Evolutionary conservation across 2,329 filamentous ascomycete genomes (phyloP), one percentile per base, ranked within the genome.

Genomic region (Epichloe glyceriae): DNA sequence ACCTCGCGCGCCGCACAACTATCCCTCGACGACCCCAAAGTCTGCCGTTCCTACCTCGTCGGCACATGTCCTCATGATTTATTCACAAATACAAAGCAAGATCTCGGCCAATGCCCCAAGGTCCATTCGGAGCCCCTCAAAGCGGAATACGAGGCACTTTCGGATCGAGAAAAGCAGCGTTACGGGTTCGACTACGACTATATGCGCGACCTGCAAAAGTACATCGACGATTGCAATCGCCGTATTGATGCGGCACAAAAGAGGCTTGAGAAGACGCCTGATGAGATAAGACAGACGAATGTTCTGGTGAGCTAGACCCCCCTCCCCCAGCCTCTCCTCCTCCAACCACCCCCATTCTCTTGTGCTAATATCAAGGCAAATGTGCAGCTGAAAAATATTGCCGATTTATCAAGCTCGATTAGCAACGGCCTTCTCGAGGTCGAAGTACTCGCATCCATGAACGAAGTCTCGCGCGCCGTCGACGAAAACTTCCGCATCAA

Each of bases 21-120:
- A 60, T 85, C 85, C 56, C 85, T 98, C 61, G 93, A 83, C 53
- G 93, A 97, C 68, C 78, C 86, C 50, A 96, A 95, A 70, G 87
- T 95, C 60, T 98, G 93, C 74, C 87, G 88, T 50, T 96, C 90
- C 17, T 97, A 91, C 68, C 79, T 98, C 47, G 89, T 81, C 55
- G 93, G 93, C 60, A 94, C 88, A 53, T 98, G 93, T 67, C 93
- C 93, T 1, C 91, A 97, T 74, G 93, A 98, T 66, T 88, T 98
- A 63, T 98, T 98, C 78, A 98, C 91, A 57, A 98, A 98, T 72
- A 98, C 93, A 44, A 97, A 96, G 73, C 90, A 97, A 53, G 93
- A 98, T 66, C 79, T 97, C 35, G 93, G 93, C 2, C 79, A 82
- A 0, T 98, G 93, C 64, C 80, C 87, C 47, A 93, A 91, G 65